Evolutionary conservation across 768 basidiomycete genomes (phyloP), one percentile per base, ranked within the genome.

Genomic region (Amanita subjunquillea): DNA sequence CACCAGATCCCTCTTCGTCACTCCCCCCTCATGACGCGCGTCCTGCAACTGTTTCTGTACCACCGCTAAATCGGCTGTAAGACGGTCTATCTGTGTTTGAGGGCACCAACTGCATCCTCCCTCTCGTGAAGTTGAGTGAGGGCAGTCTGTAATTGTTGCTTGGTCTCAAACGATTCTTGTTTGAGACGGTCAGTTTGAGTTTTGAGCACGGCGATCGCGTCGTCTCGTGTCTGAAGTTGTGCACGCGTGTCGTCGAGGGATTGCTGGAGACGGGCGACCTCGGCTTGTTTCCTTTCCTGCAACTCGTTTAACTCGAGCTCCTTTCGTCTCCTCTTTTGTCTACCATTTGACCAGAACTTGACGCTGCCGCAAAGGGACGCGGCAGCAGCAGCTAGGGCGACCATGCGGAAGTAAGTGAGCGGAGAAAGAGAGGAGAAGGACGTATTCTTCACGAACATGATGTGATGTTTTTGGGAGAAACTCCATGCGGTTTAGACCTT

Each of bases 401-500:
- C 51, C 56, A 40, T 58, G 54, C 40, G 58, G 53, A 45, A 48
- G 38, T 40, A 52, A 30, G 48, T 49, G 54, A 47, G 42, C 50
- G 54, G 53, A 48, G 56, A 57, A 50, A 34, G 54, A 50, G 56
- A 55, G 48, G 42, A 47, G 55, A 50, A 52, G 37, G 52, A 40
- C 25, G 53, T 6, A 29, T 50, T 38, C 56, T 47, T 47, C 54
- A 53, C 53, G 43, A 43, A 9, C 50, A 54, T 43, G 51, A 56
- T 46, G 58, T n/a, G 27, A 32, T 41, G 27, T 51, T 40, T 34
- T 10, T 9, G 48, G 20, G 4, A 27, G 17, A 17, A 38, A 13
- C 34, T 29, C 56, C 63, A 67, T 67, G 68, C 67, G 68, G 68
- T 63, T 54, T 51, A 63, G 63, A 67, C 66, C 66, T 69, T 67